Evolutionary conservation across 805 yeast genomes (phyloP).

Genomic region (Saccharomycopsis fodiens): DNA sequence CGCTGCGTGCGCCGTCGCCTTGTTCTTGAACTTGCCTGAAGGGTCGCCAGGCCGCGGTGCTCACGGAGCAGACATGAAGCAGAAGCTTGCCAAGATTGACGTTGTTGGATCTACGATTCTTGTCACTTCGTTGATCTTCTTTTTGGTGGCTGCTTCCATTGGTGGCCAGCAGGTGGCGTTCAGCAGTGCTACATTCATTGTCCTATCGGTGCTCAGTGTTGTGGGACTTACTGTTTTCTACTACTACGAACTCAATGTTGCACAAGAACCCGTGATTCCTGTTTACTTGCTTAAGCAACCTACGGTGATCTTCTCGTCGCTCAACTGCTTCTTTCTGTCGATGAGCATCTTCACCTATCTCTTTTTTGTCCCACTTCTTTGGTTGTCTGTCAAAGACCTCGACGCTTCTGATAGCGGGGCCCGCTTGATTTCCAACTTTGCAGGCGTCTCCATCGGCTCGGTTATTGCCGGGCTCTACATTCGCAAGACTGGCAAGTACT

Average conservation of each 20-base stretch:
- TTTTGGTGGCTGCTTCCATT: slow-evolving; percentile 58
- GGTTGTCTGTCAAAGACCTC: slow-evolving; percentile 44
- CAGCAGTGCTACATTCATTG: slow-evolving; percentile 35
- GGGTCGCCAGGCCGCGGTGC: slow-evolving; percentile 53
- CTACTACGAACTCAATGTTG: slow-evolving; percentile 42
- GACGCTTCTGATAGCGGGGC: slow-evolving; percentile 51
- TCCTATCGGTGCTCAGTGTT: slow-evolving; percentile 29
- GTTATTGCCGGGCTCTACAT: slow-evolving; percentile 59
- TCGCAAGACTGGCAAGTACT: slow-evolving; percentile 60
- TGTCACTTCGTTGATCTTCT: slow-evolving; percentile 47
- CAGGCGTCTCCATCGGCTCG: slow-evolving; percentile 64
- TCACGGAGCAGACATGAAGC: slow-evolving; percentile 31
- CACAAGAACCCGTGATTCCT: slow-evolving; percentile 64
- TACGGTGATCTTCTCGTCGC: slow-evolving; percentile 57
- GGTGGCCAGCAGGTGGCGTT: slow-evolving; percentile 52
- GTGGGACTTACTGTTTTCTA: slow-evolving; percentile 35
- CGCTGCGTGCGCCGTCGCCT: slow-evolving; percentile 33
- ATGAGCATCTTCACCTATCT: slow-evolving; percentile 59
- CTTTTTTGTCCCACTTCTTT: slow-evolving; percentile 66
- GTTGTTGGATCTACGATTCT: slow-evolving; percentile 56
- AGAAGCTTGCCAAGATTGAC: slow-evolving; percentile 53
- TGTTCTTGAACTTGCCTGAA: slow-evolving; percentile 32
- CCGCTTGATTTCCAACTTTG: slow-evolving; percentile 50
- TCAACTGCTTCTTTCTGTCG: slow-evolving; percentile 63
- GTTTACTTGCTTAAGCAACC: slow-evolving; percentile 47